phyloP scores from a whole-genome alignment of 2,329 filamentous ascomycete species.

The Epichloe brachyelytri region DNA sequence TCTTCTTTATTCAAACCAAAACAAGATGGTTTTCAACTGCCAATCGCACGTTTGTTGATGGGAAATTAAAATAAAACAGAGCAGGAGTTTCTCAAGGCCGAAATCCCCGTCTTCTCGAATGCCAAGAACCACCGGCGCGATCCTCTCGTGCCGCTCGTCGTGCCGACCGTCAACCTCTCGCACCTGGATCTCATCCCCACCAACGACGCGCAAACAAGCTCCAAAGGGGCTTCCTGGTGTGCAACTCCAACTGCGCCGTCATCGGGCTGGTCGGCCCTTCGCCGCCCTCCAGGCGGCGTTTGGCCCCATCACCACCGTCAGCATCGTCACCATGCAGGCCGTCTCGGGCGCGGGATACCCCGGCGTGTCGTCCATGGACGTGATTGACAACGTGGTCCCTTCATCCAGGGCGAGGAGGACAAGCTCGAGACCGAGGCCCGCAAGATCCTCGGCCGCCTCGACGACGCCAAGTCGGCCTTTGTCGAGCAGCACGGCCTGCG shows the following conservation, averaged over 20 bases:
- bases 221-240: conserved; percentile 81
- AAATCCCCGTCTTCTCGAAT: conserved; percentile 91
- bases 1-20: not conserved
- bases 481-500: conserved; percentile 60
- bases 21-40: no score
- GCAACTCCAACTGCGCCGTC: conserved; percentile 97
- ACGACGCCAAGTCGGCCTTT: conserved; percentile 59
- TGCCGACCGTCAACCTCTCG: conserved; percentile 84
- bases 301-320: conserved; percentile 62
- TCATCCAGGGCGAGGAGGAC: conserved; percentile 86
- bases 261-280: conserved; percentile 90
- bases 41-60: conserved; percentile 11
- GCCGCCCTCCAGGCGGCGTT: conserved; percentile 79
- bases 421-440: conserved; percentile 90
- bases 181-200: conserved; percentile 81
- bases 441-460: conserved; percentile 78
- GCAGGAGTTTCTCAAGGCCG: conserved; percentile 77
- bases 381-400: conserved; percentile 91
- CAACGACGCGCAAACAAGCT: conserved; percentile 63
- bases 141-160: conserved; percentile 80
- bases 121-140: conserved; percentile 94
- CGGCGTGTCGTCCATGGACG: conserved; percentile 85
- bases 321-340: conserved; percentile 87
- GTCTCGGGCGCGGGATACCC: conserved; percentile 88
- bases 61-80: conserved; percentile 35